Evolutionary conservation across 345 rosid genomes (phyloP), one percentile per base, ranked within the genome.

Genomic region (Euphorbia pulcherrima): DNA sequence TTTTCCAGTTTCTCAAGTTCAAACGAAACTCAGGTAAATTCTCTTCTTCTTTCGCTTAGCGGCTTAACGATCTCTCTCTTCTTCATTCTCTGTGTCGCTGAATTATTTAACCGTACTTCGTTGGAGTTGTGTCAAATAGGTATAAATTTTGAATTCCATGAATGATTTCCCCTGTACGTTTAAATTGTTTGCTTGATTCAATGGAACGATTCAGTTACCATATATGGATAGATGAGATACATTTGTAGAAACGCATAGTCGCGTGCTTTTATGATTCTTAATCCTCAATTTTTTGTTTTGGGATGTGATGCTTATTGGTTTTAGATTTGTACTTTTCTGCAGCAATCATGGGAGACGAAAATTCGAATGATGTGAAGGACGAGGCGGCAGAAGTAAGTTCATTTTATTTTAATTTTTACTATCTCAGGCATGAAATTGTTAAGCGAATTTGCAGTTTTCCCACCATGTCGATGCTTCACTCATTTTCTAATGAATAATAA

Each of bases 361-460:
- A 62, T 52, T 67, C 60, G 2, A 57, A 10, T 5, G 83, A 86
- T 18, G 27, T 72, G 54, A 86, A 79, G 82, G 88, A 82, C 14
- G 90, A 86, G 78, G 77, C 76, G 56, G 61, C 82, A 20, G 90
- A 86, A 55, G 90, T 86, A 76, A 67, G 80, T 48, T 23, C 29
- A 1, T 8, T 37, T 4, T 37, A 37, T 37, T 37, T 3, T 8
- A 37, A 3, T 4, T 37, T 8, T 37, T 37, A 48, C 0, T 3
- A 16, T 7, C 53, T 3, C 20, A 17, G 7, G 3, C 5, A 48
- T 6, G 17, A 20, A 7, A 14, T 20, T 48, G 1, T 48, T 16
- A 18, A 18, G 8, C 40, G 8, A 3, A 3, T 37, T 37, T 37
- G 8, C 40, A 3, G 40, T 37, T n/a, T n/a, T n/a, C n/a, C n/a